Evolutionary conservation across 192 early-diverging fungal genomes (phyloP).

Genomic region (Entrophospora sp.): DNA sequence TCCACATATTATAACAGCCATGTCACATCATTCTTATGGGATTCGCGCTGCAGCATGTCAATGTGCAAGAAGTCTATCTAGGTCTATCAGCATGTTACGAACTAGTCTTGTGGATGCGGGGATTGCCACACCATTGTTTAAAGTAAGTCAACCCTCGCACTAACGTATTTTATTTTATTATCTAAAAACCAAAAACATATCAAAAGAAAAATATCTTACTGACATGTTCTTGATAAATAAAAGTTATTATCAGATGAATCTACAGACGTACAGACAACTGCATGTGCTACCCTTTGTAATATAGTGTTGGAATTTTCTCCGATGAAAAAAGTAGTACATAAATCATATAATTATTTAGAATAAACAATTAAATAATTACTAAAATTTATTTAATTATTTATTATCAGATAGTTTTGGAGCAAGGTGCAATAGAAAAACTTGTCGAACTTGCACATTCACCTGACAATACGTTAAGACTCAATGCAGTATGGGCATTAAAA

Average conservation of each 20-base stretch:
- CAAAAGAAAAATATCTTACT: no score
- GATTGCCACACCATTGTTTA: constrained; percentile 57
- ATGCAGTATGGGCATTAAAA: constrained; percentile 75
- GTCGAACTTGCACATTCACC: constrained; percentile 44
- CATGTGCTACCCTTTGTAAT: constrained; percentile 76
- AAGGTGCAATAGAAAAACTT: constrained; percentile 61
- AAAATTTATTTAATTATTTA: background rate
- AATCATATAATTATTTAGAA: background rate
- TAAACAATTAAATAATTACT: background rate
- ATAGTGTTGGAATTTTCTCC: constrained; percentile 79
- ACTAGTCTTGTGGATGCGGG: constrained; percentile 74
- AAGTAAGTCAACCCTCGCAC: constrained; percentile 30
- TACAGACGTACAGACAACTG: constrained; percentile 52
- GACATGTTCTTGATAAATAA: background rate
- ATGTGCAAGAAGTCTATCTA: constrained; percentile 66
- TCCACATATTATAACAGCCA: constrained; percentile 54
- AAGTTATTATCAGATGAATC: constrained; percentile 54
- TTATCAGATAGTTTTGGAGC: constrained; percentile 54
- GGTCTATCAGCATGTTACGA: constrained; percentile 65
- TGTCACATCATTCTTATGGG: constrained; percentile 45
- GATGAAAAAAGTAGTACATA: constrained; percentile 59
- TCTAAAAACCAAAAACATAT: no score
- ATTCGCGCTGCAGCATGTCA: constrained; percentile 72
- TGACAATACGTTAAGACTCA: constrained; percentile 49
- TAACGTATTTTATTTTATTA: background rate